A percentile compares a stretch with the other conserved stretches of the same genome.
phyloP scores from a whole-genome alignment of 768 basidiomycete genomes.

The Trametes cubensis region DNA sequence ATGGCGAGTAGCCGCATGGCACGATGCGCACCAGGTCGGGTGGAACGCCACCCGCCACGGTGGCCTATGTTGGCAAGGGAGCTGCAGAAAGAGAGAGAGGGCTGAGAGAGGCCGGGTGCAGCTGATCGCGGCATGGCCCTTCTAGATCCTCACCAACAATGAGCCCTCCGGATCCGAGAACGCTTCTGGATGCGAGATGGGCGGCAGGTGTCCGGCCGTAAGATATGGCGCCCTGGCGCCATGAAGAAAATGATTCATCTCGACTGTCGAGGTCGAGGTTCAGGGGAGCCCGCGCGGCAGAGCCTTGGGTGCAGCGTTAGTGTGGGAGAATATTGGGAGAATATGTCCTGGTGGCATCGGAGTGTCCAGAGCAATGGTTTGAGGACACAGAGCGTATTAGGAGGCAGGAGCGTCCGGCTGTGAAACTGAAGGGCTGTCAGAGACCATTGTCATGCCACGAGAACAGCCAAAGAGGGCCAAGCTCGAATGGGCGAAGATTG shows the following conservation, averaged over 20 bases:
- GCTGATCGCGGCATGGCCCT: constrained; percentile 5
- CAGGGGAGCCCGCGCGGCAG: not conserved
- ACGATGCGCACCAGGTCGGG: not conserved
- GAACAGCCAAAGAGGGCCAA: not conserved
- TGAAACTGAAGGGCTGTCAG: not conserved
- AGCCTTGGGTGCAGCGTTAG: too few species aligned
- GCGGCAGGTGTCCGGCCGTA: constrained; percentile 5
- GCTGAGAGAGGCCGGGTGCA: not conserved
- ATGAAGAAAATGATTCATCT: not conserved
- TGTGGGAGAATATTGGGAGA: too few species aligned
- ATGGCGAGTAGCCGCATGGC: constrained; percentile 18
- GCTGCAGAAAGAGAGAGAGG: not conserved
- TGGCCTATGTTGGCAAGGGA: not conserved
- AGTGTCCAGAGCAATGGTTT: too few species aligned
- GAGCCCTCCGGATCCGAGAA: not conserved
- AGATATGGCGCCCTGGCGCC: constrained; percentile 3
- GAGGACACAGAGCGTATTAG: too few species aligned
- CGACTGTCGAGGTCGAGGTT: not conserved
- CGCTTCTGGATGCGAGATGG: not conserved
- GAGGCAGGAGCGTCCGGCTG: too few species aligned
- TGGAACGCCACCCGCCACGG: not conserved
- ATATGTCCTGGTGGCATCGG: too few species aligned
- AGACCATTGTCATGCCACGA: not conserved
- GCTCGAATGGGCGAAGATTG: not conserved
- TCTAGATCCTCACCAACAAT: not conserved